A percentile compares a stretch with the other conserved stretches of the same genome.
phyloP scores from a whole-genome alignment of 169 alveolate genomes.

The Plasmodium sp. region DNA sequence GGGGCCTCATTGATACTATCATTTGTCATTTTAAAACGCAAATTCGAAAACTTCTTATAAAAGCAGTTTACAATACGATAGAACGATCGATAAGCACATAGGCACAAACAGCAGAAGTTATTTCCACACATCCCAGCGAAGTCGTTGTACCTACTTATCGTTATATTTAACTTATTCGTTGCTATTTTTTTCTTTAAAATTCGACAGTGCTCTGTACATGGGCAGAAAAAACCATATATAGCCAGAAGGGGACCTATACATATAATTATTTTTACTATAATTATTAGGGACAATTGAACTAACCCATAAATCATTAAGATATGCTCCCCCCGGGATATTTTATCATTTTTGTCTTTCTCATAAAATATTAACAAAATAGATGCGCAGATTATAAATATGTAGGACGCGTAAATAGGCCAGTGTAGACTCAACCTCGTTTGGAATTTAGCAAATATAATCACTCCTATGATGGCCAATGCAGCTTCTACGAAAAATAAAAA shows the following conservation, averaged over 20 bases:
- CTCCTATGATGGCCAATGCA: slow-evolving; percentile 46
- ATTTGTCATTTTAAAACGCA: slow-evolving; percentile 36
- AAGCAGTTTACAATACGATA: slow-evolving; percentile 77
- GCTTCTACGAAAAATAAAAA: slow-evolving; percentile 54
- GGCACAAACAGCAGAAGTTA: slow-evolving; percentile 80
- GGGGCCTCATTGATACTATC: slow-evolving; percentile 78
- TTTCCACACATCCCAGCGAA: slow-evolving; percentile 84
- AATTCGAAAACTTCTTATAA: slow-evolving; percentile 44
- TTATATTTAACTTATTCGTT: slow-evolving; percentile 76
- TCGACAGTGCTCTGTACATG: slow-evolving; percentile 86
- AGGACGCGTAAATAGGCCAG: slow-evolving; percentile 84
- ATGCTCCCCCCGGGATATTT: slow-evolving; percentile 71
- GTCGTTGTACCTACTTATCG: slow-evolving; percentile 84
- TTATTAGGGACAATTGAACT: slow-evolving; percentile 78
- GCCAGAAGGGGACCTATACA: slow-evolving; percentile 82
- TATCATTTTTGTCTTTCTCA: slow-evolving; percentile 70
- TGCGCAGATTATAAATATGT: slow-evolving; percentile 81
- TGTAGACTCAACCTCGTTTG: slow-evolving; percentile 80
- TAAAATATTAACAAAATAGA: slow-evolving; percentile 76
- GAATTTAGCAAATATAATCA: slow-evolving; percentile 80
- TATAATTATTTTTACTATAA: slow-evolving; percentile 76
- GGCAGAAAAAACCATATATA: slow-evolving; percentile 83
- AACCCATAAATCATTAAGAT: slow-evolving; percentile 75
- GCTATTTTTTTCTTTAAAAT: slow-evolving; percentile 73
- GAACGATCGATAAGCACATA: slow-evolving; percentile 80